Conservation (phyloP, 73 alveolate genomes). For the Effrenium voratum region DNA sequence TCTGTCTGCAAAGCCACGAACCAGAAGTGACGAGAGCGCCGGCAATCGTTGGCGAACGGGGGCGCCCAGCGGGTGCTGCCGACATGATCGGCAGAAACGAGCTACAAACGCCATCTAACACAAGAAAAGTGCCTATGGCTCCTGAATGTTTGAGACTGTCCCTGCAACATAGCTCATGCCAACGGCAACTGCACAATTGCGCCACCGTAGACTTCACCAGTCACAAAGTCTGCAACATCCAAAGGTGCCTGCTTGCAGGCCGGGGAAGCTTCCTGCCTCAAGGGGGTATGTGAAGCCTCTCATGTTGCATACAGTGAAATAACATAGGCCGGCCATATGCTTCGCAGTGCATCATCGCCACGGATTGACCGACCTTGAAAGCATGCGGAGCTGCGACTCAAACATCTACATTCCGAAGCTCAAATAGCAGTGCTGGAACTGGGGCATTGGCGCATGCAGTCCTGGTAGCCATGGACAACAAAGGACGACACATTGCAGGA, state of each 20-base stretch:
- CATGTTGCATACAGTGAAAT: not conserved
- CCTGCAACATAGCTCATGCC: not conserved
- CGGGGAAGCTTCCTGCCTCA: constrained; percentile 30
- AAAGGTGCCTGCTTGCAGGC: constrained; percentile 26
- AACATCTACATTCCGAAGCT: not conserved
- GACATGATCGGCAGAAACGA: not conserved
- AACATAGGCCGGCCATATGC: not conserved
- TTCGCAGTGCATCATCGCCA: constrained; percentile 23
- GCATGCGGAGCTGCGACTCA: not conserved
- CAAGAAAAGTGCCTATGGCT: not conserved
- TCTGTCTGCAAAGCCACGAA: no score
- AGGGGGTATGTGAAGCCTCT: not conserved
- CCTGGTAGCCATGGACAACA: constrained; percentile 16
- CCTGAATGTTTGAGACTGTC: not conserved
- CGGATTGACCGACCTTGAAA: constrained; percentile 27
- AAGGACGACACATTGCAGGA: not conserved
- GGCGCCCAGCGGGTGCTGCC: not conserved
- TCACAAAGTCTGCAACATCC: no score
- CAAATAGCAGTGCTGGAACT: not conserved
- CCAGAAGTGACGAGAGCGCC: no score
- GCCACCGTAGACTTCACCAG: not conserved
- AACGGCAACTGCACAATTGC: not conserved
- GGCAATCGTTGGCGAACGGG: no score
- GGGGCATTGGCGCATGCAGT: constrained; percentile 59
- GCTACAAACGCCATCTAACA: not conserved